These are phyloP conservation scores for Coemansia sp. DNA, from an alignment of 192 early-diverging fungal species.

Conservation along the genomic window DNA sequence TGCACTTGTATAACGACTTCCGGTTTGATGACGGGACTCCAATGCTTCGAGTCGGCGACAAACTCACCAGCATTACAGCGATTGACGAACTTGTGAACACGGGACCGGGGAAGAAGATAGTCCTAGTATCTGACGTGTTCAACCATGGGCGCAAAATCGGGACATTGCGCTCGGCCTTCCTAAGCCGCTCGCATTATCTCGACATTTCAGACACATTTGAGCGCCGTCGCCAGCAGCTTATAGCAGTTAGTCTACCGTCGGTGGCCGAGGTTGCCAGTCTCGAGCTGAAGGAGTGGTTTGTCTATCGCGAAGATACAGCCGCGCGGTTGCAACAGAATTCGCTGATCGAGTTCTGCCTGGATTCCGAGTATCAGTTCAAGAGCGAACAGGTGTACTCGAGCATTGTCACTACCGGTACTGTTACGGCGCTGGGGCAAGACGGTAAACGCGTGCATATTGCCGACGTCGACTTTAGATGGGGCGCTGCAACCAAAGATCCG, in stretches of 20 bases:
- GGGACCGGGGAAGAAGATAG: slow-evolving; percentile 79
- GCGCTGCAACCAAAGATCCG: too few species aligned
- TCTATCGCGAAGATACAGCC: slow-evolving; percentile 6
- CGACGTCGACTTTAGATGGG: too few species aligned
- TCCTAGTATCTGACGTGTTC: slow-evolving; percentile 40
- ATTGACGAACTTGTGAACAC: slow-evolving; percentile 78
- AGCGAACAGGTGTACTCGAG: too few species aligned
- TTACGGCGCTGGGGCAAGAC: too few species aligned
- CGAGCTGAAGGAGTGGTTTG: slow-evolving; percentile 81
- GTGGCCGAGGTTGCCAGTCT: slow-evolving; percentile 76
- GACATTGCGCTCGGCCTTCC: slow-evolving; percentile 30
- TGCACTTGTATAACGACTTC: slow-evolving; percentile 86
- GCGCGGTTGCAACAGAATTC: slow-evolving; percentile 19
- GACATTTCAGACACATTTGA: slow-evolving; percentile 68
- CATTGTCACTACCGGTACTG: too few species aligned
- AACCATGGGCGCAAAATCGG: background rate
- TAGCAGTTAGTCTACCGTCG: slow-evolving; percentile 63
- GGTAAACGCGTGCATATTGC: too few species aligned
- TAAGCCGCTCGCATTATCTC: slow-evolving; percentile 78
- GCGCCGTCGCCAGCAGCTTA: slow-evolving; percentile 60
- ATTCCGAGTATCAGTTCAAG: too few species aligned
- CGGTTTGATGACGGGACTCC: slow-evolving; percentile 60
- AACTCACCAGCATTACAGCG: slow-evolving; percentile 64
- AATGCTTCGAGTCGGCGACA: slow-evolving; percentile 67
- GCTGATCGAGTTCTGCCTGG: background rate